Evolutionary conservation across 2,329 filamentous ascomycete genomes (phyloP), one percentile per base, ranked within the genome.

Genomic region (Elsinoe batatas): DNA sequence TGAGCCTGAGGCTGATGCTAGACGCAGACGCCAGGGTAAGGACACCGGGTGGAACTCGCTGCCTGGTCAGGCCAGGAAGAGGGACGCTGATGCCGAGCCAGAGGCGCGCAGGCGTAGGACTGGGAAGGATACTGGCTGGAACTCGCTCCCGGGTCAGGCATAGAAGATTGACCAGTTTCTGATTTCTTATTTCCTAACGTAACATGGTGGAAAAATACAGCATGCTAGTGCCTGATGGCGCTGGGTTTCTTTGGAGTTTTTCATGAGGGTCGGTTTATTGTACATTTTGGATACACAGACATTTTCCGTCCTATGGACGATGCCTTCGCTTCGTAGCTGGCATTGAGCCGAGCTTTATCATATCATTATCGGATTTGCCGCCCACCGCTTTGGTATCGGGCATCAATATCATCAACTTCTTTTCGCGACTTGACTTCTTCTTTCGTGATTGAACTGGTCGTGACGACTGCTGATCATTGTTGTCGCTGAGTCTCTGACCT

Each of bases 81-180:
- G 53, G 26, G 40, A 46, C 26, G 40, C 56, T 15, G 17, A 35
- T 35, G 33, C 40, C 8, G 32, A 37, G 32, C 26, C 32, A 5
- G 49, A 53, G 5, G 46, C 46, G n/a, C 8, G 15, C 5, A 12
- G 36, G 3, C 2, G 51, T 1, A 5, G 51, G 11, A 42, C 22
- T 7, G 36, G 51, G 20, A 30, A 42, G 11, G 51, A 54, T 20
- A 56, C 37, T 32, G 56, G 56, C 18, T 58, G 53, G 53, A 53
- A 56, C 17, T 44, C 44, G 26, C 44, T 49, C 8, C 44, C 44
- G 5, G 44, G 44, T 49, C 47, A 51, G 35, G 47, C 47, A n/a
- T 51, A 51, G 26, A 35, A 12, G 18, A 8, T 46, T 15, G 44
- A 38, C 44, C n/a, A 13, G 12, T 30, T 46, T 18, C 5, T 13